Evolutionary conservation across 2,329 filamentous ascomycete species (phyloP).

Genomic region (Blastomyces gilchristii): DNA sequence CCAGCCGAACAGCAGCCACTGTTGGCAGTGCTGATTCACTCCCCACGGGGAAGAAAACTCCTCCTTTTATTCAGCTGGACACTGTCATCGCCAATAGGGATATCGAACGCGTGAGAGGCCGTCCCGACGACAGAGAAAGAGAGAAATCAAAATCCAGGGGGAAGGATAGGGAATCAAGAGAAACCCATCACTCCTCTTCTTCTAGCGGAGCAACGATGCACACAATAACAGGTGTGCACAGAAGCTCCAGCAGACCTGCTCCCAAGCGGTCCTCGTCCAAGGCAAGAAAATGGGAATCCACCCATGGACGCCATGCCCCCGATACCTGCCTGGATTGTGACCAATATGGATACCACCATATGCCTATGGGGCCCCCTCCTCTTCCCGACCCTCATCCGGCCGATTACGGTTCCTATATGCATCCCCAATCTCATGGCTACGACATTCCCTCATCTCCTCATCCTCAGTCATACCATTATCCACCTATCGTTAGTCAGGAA

Average conservation of each 20-base stretch:
- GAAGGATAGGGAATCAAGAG: slow-evolving; percentile 16
- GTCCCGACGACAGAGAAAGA: slow-evolving; percentile 22
- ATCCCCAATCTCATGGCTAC: slow-evolving; percentile 16
- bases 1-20: slow-evolving; percentile 47
- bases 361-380: slow-evolving; percentile 13
- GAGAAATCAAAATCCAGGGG: slow-evolving; percentile 17
- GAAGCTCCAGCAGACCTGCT: slow-evolving; percentile 23
- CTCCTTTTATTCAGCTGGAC: slow-evolving; percentile 30
- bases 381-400: slow-evolving; percentile 23
- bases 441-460: slow-evolving; percentile 23
- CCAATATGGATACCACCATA: slow-evolving; percentile 20
- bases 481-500: slow-evolving; percentile 23
- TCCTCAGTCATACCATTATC: slow-evolving; percentile 22
- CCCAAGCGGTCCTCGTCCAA: slow-evolving; percentile 27
- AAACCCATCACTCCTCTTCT: slow-evolving; percentile 19
- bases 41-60: slow-evolving; percentile 34
- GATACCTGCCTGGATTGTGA: slow-evolving; percentile 30
- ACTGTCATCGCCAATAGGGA: slow-evolving; percentile 21
- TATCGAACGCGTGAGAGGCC: slow-evolving; percentile 15
- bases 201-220: slow-evolving; percentile 28
- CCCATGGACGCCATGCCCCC: slow-evolving; percentile 21
- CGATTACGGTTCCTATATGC: slow-evolving; percentile 22
- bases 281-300: slow-evolving; percentile 24
- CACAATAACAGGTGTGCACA: slow-evolving; percentile 21
- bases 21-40: slow-evolving; percentile 44